Percentiles rank a stretch among this genome's conserved stretches.
These are phyloP conservation scores for Castanea sativa DNA, from an alignment of 306 rosid species.

Conservation along the genomic window DNA sequence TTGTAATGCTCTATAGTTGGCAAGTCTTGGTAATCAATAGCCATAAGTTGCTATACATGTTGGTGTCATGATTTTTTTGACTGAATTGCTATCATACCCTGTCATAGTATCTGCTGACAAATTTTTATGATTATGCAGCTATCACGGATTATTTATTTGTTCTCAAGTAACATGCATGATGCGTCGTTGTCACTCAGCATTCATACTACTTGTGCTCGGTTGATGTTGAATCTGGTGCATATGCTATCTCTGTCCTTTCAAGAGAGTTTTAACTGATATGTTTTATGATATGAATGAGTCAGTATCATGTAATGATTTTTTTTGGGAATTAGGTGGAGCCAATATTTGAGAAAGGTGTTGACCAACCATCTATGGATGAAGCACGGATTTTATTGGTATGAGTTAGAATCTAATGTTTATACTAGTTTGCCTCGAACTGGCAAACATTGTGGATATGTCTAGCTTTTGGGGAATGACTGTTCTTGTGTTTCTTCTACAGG, in stretches of 20 bases:
- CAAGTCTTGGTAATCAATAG: background rate
- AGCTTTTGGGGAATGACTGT: slow-evolving; percentile 19
- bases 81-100: background rate
- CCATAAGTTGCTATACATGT: background rate
- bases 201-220: slow-evolving; percentile 97
- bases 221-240: slow-evolving; percentile 97
- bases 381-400: slow-evolving; percentile 92
- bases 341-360: slow-evolving; percentile 94
- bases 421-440: slow-evolving; percentile 23
- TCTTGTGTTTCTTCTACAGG: slow-evolving; percentile 46
- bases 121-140: slow-evolving; percentile 54
- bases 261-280: slow-evolving; percentile 9
- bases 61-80: slow-evolving; percentile 14
- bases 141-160: slow-evolving; percentile 92
- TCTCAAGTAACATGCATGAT: slow-evolving; percentile 98
- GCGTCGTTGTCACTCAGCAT: slow-evolving; percentile 94
- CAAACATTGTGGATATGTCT: slow-evolving; percentile 10
- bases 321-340: slow-evolving; percentile 86
- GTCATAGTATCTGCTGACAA: slow-evolving; percentile 28
- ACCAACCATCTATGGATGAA: slow-evolving; percentile 94
- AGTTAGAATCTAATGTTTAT: slow-evolving; percentile 13
- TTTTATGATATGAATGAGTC: slow-evolving; percentile 19
- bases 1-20: background rate
- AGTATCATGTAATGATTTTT: slow-evolving; percentile 23
- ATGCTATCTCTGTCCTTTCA: slow-evolving; percentile 25